Evolutionary conservation across 1,139 yeast genomes (phyloP), one percentile per base, ranked within the genome.

Genomic region (Magnusiomyces tetraspermus): DNA sequence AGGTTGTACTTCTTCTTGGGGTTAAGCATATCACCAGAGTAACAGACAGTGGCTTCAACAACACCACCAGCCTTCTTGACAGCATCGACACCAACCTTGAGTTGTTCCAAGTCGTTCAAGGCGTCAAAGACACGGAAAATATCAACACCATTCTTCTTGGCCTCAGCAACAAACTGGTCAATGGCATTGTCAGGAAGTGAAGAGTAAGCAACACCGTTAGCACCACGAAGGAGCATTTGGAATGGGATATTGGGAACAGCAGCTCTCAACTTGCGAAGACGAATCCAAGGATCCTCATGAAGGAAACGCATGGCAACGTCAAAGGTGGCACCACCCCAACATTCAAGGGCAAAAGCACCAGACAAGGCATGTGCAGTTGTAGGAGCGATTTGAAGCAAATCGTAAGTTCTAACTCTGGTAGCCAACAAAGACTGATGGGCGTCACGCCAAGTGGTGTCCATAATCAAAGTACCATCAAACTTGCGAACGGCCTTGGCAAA

Each of bases 301-400:
- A 92, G 78, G 77, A 94, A 94, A 72, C 98, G 82, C 97, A 92
- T 90, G 57, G 96, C 86, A 53, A 92, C 98, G 68, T 92, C 99
- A 66, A 92, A 92, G 36, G 99, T 92, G 54, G 99, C 98, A 72
- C 99, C 99, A 73, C 99, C 99, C 99, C 99, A 92, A 76, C 97
- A 92, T 75, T 92, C 99, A 53, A 92, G 76, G 17, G 98, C 94
- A 71, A 88, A 94, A 1, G 96, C 95, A 55, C 95, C 94, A 58
- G 85, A 73, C 63, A 89, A 73, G 22, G 96, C 98, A 67, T 85
- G 83, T 1, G 97, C 87, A 33, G 99, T 92, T 52, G 95, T 80
- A 54, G 90, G 92, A 24, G 98, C 98, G 73, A 94, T 87, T 60
- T 89, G 86, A 55, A 84, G 75, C 65, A 92, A 75, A 70, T 92